Conservation (phyloP, 2,329 filamentous ascomycete genomes). For the Aspergillus brasiliensis region DNA sequence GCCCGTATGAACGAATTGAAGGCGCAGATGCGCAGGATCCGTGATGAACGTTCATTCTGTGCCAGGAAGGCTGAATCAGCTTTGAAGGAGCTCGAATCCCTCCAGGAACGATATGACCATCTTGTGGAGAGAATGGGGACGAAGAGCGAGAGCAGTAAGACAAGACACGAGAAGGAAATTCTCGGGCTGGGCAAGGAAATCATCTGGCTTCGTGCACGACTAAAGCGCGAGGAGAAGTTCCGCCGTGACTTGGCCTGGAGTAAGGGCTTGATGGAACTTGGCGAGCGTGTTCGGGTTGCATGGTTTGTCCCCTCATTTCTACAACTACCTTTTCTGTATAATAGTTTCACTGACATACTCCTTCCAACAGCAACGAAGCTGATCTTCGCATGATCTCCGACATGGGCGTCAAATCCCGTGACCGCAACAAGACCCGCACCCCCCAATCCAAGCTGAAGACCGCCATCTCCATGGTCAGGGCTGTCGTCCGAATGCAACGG, state of each 20-base stretch:
- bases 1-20: conserved; percentile 60
- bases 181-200: conserved; percentile 86
- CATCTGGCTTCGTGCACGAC: conserved; percentile 81
- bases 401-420: conserved; percentile 67
- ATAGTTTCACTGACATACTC: conserved; percentile 29
- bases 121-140: conserved; percentile 52
- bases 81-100: conserved; percentile 46
- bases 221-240: conserved; percentile 77
- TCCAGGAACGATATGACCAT: conserved; percentile 66
- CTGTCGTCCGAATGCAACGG: conserved; percentile 48
- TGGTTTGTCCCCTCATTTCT: conserved; percentile 66
- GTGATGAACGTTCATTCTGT: conserved; percentile 48
- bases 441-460: conserved; percentile 46
- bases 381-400: conserved; percentile 82
- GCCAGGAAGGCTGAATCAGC: conserved; percentile 45
- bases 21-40: conserved; percentile 65
- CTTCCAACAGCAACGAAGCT: conserved; percentile 74
- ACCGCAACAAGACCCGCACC: conserved; percentile 32
- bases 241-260: conserved; percentile 79
- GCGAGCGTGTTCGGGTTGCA: conserved; percentile 63
- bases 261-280: conserved; percentile 84
- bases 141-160: conserved; percentile 45
- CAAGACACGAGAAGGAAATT: conserved; percentile 64
- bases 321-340: conserved; percentile 5
- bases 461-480: conserved; percentile 46